Conservation (phyloP, 345 rosid genomes). For the Salix exigua region DNA sequence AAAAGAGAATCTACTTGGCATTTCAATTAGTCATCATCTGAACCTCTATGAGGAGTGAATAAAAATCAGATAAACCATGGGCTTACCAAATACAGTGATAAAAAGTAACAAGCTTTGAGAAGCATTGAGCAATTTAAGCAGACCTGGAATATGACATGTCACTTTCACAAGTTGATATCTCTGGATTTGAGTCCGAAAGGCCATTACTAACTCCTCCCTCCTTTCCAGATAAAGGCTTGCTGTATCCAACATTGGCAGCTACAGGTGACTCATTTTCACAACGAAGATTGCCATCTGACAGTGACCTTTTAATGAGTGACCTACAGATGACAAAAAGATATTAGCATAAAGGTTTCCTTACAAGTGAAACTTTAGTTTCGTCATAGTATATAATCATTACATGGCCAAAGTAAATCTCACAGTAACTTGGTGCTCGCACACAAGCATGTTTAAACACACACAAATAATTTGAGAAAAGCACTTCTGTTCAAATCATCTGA, state of each 20-base stretch:
- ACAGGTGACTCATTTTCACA: constrained; percentile 41
- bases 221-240: constrained; percentile 31
- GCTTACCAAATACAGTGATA: background rate
- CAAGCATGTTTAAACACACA: constrained; percentile 1
- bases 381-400: background rate
- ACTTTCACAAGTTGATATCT: constrained; percentile 47
- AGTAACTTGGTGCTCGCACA: background rate
- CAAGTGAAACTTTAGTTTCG: background rate
- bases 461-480: background rate
- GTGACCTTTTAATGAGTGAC: constrained; percentile 62
- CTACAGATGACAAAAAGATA: constrained; percentile 31
- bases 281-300: constrained; percentile 75
- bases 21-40: background rate
- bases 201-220: constrained; percentile 34
- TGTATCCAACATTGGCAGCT: constrained; percentile 29
- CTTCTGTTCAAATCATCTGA: background rate
- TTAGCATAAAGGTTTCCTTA: background rate
- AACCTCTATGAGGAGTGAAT: background rate
- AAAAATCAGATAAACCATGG: background rate
- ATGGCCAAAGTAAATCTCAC: background rate
- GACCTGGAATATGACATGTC: constrained; percentile 55
- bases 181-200: constrained; percentile 63
- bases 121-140: background rate
- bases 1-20: background rate
- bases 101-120: background rate